A percentile compares a stretch with the other conserved stretches of the same genome.
Conservation (phyloP, 441 rosid species). For the Adansonia grandidieri region DNA sequence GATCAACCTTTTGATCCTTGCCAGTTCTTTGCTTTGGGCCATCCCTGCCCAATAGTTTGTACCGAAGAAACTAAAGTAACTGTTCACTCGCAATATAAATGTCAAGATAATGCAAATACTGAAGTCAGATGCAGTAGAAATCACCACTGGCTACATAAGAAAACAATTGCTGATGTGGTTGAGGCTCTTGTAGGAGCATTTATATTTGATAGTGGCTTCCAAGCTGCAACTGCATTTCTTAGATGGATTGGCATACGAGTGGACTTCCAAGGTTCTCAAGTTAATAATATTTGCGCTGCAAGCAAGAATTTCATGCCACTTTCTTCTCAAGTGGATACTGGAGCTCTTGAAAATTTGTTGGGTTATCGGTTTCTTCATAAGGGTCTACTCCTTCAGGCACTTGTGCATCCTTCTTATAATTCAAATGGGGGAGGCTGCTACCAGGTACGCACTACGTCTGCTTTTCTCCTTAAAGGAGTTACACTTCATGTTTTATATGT, state of each 20-base stretch:
- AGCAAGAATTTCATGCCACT: constrained; percentile 69
- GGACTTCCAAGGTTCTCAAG: constrained; percentile 64
- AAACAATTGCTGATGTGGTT: constrained; percentile 90
- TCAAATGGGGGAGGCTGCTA: constrained; percentile 95
- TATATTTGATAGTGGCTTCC: constrained; percentile 89
- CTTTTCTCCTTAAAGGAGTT: constrained; percentile 19
- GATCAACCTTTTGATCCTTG: constrained; percentile 85
- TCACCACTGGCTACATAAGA: constrained; percentile 84
- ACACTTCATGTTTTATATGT: constrained; percentile 18
- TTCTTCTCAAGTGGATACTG: constrained; percentile 47
- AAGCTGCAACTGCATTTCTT: constrained; percentile 85
- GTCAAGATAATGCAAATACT: constrained; percentile 38
- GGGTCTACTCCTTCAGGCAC: constrained; percentile 89
- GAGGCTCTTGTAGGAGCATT: constrained; percentile 98
- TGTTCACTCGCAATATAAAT: constrained; percentile 50
- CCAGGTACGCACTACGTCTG: constrained; percentile 55
- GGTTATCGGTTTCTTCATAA: constrained; percentile 62
- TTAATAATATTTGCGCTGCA: constrained; percentile 54
- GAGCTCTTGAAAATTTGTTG: constrained; percentile 56
- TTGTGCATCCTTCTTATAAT: constrained; percentile 91
- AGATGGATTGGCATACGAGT: constrained; percentile 84
- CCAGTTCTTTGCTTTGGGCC: constrained; percentile 83
- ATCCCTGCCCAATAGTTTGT: constrained; percentile 71
- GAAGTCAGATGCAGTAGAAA: constrained; percentile 80
- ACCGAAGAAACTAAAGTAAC: constrained; percentile 45